A percentile compares a stretch with the other conserved stretches of the same genome.
Evolutionary conservation across 306 rosid genomes (phyloP).

Genomic region (Cucurbita pepo): DNA sequence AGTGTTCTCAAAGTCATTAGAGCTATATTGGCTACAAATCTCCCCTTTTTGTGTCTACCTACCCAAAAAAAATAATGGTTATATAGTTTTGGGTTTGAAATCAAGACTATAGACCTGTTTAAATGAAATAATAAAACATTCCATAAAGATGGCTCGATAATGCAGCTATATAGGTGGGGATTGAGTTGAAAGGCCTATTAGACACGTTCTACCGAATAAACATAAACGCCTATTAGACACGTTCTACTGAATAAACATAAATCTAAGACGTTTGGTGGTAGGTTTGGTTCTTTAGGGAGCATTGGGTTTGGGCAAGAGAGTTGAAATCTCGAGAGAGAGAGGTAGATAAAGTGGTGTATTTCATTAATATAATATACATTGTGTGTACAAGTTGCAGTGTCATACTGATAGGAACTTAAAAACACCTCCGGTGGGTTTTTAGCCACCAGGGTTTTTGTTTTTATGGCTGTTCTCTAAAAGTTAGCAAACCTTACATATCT

Average conservation of each 20-base stretch:
- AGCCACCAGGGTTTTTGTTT: neutral
- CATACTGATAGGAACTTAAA: neutral
- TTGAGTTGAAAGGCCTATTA: no score
- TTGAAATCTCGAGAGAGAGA: no score
- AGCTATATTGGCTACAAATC: neutral
- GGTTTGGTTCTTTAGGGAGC: no score
- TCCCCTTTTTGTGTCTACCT: neutral
- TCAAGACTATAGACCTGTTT: neutral
- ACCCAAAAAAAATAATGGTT: neutral
- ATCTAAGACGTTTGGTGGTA: no score
- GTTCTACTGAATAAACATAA: no score
- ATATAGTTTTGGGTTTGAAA: neutral
- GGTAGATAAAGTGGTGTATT: no score
- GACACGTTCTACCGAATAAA: neutral
- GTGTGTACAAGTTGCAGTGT: slow-evolving; percentile 5
- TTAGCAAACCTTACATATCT: slow-evolving; percentile 23
- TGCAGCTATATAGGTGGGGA: neutral
- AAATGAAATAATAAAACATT: neutral
- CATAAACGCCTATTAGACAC: neutral
- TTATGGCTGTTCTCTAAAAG: slow-evolving; percentile 16
- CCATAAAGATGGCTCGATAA: neutral
- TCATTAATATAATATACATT: slow-evolving; percentile 8
- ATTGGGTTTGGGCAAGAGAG: no score
- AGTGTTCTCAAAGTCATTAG: neutral
- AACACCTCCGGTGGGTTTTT: neutral